Evolutionary conservation across 805 yeast genomes (phyloP).

Genomic region (Suhomyces kilbournensis): DNA sequence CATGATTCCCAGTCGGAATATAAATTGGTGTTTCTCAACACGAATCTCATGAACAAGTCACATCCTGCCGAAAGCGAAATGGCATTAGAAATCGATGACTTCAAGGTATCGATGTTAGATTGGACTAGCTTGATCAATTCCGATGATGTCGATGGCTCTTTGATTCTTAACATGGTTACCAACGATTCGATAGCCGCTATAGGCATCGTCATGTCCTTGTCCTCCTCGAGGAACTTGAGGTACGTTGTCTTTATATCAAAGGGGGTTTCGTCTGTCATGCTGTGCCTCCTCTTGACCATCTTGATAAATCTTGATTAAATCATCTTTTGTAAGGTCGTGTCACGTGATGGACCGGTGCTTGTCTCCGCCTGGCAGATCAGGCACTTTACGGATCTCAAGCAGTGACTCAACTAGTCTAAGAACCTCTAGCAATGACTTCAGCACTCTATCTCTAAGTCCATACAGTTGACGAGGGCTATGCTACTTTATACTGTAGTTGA

Average conservation of each 20-base stretch:
- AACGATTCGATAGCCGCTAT: conserved; percentile 96
- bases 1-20: conserved; percentile 95
- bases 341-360: neutral
- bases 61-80: conserved; percentile 96
- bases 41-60: conserved; percentile 92
- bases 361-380: neutral
- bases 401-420: no score
- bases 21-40: conserved; percentile 80
- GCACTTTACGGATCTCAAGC: neutral
- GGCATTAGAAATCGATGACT: conserved; percentile 80
- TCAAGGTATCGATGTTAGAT: conserved; percentile 70
- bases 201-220: conserved; percentile 98
- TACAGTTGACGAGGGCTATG: neutral
- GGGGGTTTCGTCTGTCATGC: conserved; percentile 8
- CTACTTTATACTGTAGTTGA: neutral
- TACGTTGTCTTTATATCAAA: conserved; percentile 85
- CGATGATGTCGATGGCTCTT: conserved; percentile 90
- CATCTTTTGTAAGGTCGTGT: neutral
- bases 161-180: conserved; percentile 74
- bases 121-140: conserved; percentile 82
- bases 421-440: no score
- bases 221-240: conserved; percentile 76
- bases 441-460: neutral
- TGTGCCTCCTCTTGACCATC: neutral
- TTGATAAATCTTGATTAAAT: neutral